phyloP scores from a whole-genome alignment of 2,329 filamentous ascomycete genomes.

The Epichloe festucae region DNA sequence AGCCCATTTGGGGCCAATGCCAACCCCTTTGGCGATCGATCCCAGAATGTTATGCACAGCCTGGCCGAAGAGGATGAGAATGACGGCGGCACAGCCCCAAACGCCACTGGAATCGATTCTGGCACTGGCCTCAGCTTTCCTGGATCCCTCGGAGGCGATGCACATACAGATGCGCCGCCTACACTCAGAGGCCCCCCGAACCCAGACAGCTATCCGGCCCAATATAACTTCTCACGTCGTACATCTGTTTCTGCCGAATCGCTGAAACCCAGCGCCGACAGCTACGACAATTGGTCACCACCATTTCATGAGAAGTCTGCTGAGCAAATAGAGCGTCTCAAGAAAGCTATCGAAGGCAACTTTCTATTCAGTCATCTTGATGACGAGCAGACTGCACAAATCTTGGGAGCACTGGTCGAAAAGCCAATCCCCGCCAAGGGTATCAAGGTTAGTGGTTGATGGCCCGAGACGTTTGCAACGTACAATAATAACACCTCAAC shows the following conservation, averaged over 20 bases:
- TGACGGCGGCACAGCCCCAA: constrained; percentile 55
- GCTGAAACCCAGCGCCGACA: constrained; percentile 73
- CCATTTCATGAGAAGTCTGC: constrained; percentile 71
- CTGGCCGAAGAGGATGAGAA: constrained; percentile 77
- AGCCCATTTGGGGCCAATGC: constrained; percentile 54
- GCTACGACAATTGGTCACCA: constrained; percentile 80
- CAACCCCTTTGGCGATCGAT: constrained; percentile 55
- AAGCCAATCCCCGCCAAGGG: constrained; percentile 91
- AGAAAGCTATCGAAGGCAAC: constrained; percentile 71
- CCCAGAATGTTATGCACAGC: constrained; percentile 32
- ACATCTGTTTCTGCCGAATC: constrained; percentile 97
- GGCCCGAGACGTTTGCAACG: neutral
- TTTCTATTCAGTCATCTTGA: constrained; percentile 92
- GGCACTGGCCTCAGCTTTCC: constrained; percentile 34
- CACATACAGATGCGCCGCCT: constrained; percentile 31
- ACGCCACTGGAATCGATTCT: constrained; percentile 23
- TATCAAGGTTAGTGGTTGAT: constrained; percentile 42
- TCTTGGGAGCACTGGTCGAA: constrained; percentile 82
- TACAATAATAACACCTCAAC: constrained; percentile 12
- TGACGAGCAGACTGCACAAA: constrained; percentile 78
- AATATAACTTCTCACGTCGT: constrained; percentile 87
- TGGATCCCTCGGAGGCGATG: constrained; percentile 40
- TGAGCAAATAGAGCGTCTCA: constrained; percentile 70
- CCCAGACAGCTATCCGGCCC: constrained; percentile 65
- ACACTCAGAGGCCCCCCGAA: constrained; percentile 39